Base-by-base conservation (phyloP, 805 yeast species). In the Schizosaccharomyces cryophilus region DNA sequence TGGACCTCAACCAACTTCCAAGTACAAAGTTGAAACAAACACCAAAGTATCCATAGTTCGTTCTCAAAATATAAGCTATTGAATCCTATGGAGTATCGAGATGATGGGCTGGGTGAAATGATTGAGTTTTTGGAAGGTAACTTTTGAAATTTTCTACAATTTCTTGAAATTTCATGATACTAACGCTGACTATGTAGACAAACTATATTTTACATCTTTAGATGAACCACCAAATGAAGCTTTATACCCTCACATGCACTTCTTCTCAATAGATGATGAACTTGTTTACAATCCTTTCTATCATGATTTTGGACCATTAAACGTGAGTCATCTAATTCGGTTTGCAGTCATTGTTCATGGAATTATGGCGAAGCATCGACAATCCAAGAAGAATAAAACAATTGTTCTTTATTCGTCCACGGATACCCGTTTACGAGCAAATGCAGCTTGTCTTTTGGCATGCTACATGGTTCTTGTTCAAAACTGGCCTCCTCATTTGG, bases 401-500 rank as follows among this genome's bases (percentile, higher is more conserved):
- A 87, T 93, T 24, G 95, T 90, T 3, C 84, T 90, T 67, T 93
- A 87, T 71, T 87, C 96, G 15, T 77, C 88, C 0, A 81, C 90
- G 0, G 82, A 85, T 40, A 80, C 95, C 0, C 81, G 84, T 64
- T 83, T 83, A 65, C 74, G 98, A 67, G 82, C 96, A 5, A 93
- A 93, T 68, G 94, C 97, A 19, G 96, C 97, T 3, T 88, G 97
- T 71, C 75, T 93, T 64, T 75, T 93, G 60, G 87, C 95, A 65
- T 87, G 96, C 68, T 93, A 93, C 72, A 88, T 93, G 96, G 74
- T 93, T 0, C 73, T 93, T 61, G 90, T 93, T 19, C 98, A 93
- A 70, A 83, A 87, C 15, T 93, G 98, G 98, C 87, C 96, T 1
- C 98, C 98, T 0, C 98, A 93, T 71, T 93, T 93, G 71, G 98